Base-by-base conservation (phyloP, 2,329 filamentous ascomycete species). In the Sporothrix schenckii region DNA sequence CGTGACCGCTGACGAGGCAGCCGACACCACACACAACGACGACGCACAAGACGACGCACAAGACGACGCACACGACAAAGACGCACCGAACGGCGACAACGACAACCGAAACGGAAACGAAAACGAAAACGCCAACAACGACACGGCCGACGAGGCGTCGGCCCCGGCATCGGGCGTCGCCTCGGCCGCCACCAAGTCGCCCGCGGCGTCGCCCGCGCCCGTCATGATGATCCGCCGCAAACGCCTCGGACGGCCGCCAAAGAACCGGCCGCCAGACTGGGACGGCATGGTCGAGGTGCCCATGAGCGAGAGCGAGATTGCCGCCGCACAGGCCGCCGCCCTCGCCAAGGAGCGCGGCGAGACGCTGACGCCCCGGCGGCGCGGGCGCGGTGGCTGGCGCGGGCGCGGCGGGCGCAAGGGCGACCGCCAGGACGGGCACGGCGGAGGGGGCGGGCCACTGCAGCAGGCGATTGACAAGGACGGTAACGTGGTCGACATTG, bases 401-500 rank as follows among this genome's bases (percentile, higher is more conserved):
- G 86, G 87, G 10, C 84, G 88, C 4, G 92, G 83, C 80, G 92
- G 81, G 75, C 90, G 82, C 73, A 88, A 87, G 76, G 89, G 91
- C 70, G 90, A 89, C 52, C 39, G 58, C 11, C 39, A 44, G 5
- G 58, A 87, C 89, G 4, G 88, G 14, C 61, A 44, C 54, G 53
- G 34, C 89, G 16, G 44, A 6, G 44, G 89, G 90, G 52, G 71
- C 19, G 54, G 30, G 2, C 53, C 69, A 14, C 92, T 94, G 76
- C 92, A 93, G 77, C 92, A 97, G 72, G 89, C 93, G 5, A 91
- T 97, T 72, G 95, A 98, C 80, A 96, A 96, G 77, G 93, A 97
- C 76, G 95, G 95, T 67, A 97, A 93, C 71, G 89, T 93, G 80
- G 90, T 94, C 81, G 91, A 95, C 77, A 94, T 99, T 70, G 86